phyloP scores from a whole-genome alignment of 2,329 filamentous ascomycete genomes.

The Blastomyces emzantsi region DNA sequence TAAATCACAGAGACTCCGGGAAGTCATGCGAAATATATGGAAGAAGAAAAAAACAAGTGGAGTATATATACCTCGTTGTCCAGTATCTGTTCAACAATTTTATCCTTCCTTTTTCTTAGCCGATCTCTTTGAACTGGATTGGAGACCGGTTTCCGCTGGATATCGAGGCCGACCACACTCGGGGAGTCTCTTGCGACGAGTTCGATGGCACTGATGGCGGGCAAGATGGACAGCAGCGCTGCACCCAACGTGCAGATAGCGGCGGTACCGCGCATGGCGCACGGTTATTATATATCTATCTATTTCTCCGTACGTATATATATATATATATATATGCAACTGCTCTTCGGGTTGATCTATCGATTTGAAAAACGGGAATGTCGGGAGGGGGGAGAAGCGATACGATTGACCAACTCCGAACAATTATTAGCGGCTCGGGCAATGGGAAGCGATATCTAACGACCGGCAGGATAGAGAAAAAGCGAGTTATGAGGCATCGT shows the following conservation, averaged over 20 bases:
- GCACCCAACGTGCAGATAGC: slow-evolving; percentile 12
- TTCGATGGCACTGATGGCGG: slow-evolving; percentile 19
- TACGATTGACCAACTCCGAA: too few species aligned
- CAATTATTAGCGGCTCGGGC: too few species aligned
- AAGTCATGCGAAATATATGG: neutral
- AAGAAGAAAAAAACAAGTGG: neutral
- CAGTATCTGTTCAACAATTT: slow-evolving; percentile 40
- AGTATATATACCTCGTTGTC: slow-evolving; percentile 50
- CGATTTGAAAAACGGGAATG: too few species aligned
- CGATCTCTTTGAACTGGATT: slow-evolving; percentile 42
- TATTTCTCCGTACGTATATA: too few species aligned
- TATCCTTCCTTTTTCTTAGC: slow-evolving; percentile 34
- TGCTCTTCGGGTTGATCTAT: too few species aligned
- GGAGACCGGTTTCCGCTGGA: slow-evolving; percentile 40
- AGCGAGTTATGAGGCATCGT: too few species aligned
- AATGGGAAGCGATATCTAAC: too few species aligned
- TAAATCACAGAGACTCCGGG: neutral
- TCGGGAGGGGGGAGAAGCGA: too few species aligned
- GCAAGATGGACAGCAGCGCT: neutral
- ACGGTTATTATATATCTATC: neutral
- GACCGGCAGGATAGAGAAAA: too few species aligned
- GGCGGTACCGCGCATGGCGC: slow-evolving; percentile 9
- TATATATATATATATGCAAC: too few species aligned
- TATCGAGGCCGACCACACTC: slow-evolving; percentile 42
- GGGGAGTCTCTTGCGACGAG: slow-evolving; percentile 32